Evolutionary conservation across 2,329 filamentous ascomycete genomes (phyloP).

Genomic region (Periconia sp.): DNA sequence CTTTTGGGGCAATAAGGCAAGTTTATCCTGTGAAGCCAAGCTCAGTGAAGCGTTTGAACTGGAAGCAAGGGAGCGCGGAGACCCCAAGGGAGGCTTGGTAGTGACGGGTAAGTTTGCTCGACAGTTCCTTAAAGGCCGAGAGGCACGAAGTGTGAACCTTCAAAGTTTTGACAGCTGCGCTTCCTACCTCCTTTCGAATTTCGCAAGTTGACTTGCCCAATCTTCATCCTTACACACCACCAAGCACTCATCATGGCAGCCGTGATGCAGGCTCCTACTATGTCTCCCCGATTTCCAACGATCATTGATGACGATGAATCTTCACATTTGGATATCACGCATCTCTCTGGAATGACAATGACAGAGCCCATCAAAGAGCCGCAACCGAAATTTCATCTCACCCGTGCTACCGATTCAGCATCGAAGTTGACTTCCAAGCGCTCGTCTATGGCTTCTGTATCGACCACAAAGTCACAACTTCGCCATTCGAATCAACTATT

Average conservation of each 20-base stretch:
- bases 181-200: conserved; percentile 1
- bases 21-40: not conserved
- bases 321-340: conserved; percentile 13
- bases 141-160: not conserved
- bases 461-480: conserved; percentile 29
- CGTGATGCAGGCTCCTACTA: conserved; percentile 11
- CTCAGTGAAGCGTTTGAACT: not conserved
- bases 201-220: not conserved
- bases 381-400: conserved; percentile 12
- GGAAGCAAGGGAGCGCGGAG: not conserved
- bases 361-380: conserved; percentile 16
- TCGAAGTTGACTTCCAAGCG: conserved; percentile 17
- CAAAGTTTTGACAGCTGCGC: not conserved
- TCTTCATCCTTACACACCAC: not conserved
- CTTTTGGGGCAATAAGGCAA: not conserved
- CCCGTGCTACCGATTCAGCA: conserved; percentile 11
- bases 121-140: conserved; percentile 12
- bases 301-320: conserved; percentile 4
- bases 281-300: conserved; percentile 9
- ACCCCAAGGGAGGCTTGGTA: not conserved
- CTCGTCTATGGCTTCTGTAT: conserved; percentile 18
- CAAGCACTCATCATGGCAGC: conserved; percentile 15
- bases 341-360: conserved; percentile 30
- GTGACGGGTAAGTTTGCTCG: not conserved
- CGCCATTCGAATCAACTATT: conserved; percentile 27